Evolutionary conservation across 495 filamentous ascomycete genomes (phyloP).

Genomic region (Penicillium samsonianum): DNA sequence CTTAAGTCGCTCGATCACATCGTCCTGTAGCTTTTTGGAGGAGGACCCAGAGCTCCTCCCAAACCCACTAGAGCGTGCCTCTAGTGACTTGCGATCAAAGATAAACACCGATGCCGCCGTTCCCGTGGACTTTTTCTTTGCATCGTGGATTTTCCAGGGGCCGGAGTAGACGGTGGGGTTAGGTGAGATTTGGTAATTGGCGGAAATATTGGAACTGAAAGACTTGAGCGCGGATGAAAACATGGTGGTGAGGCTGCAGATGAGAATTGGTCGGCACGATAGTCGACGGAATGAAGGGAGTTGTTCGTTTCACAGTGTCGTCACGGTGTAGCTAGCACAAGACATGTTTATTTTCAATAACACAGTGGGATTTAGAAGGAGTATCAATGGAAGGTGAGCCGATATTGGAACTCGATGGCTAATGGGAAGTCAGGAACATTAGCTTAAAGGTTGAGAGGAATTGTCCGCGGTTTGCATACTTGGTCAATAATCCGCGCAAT

Average conservation of each 20-base stretch:
- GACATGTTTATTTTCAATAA: constrained; percentile 14
- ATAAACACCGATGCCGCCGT: constrained; percentile 90
- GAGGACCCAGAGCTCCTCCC: constrained; percentile 63
- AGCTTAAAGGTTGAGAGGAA: neutral
- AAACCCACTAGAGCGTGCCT: constrained; percentile 61
- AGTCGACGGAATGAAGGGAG: constrained; percentile 6
- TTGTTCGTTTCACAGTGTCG: constrained; percentile 19
- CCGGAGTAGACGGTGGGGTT: constrained; percentile 72
- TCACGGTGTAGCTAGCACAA: constrained; percentile 7
- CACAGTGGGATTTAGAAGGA: neutral
- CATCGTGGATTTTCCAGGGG: constrained; percentile 96
- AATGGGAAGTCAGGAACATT: neutral
- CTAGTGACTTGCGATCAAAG: constrained; percentile 85
- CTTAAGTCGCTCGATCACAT: constrained; percentile 86
- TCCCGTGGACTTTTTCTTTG: constrained; percentile 89
- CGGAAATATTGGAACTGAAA: constrained; percentile 84
- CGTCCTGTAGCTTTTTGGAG: constrained; percentile 78
- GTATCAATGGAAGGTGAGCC: neutral
- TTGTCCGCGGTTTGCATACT: neutral
- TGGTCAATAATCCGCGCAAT: neutral
- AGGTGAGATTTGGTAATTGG: constrained; percentile 80
- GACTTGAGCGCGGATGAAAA: constrained; percentile 91
- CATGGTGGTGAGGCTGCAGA: constrained; percentile 57
- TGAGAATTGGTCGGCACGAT: neutral
- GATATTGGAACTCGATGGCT: neutral